These are phyloP conservation scores for Apiotrichum veenhuisii DNA, from an alignment of 1,284 basidiomycete species.

Conservation along the genomic window DNA sequence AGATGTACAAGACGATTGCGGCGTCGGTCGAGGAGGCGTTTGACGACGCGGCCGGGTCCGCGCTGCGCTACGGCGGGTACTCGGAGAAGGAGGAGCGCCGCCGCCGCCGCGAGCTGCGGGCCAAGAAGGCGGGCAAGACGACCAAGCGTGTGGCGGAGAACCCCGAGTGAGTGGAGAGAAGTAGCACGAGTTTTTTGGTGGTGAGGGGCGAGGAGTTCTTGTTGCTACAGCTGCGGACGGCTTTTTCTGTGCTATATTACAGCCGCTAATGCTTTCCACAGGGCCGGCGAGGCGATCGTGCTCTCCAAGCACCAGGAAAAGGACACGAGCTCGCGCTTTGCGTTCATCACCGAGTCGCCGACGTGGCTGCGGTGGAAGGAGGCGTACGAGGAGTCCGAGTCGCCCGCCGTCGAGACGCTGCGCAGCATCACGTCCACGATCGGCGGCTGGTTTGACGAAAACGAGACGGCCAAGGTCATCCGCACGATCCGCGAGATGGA, in stretches of 20 bases:
- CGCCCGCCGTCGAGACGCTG: slow-evolving; percentile 75
- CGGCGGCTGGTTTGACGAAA: slow-evolving; percentile 88
- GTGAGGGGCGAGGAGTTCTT: too few species aligned
- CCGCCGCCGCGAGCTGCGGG: slow-evolving; percentile 65
- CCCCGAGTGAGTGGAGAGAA: slow-evolving; percentile 62
- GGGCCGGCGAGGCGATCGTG: slow-evolving; percentile 78
- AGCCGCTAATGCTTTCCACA: slow-evolving; percentile 43
- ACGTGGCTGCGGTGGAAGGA: slow-evolving; percentile 57
- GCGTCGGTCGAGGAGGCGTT: slow-evolving; percentile 87
- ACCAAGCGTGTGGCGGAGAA: slow-evolving; percentile 61
- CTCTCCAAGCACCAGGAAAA: slow-evolving; percentile 57
- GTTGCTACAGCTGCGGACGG: neutral
- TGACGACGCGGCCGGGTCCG: slow-evolving; percentile 65
- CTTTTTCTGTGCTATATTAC: neutral
- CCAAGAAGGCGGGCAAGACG: slow-evolving; percentile 75
- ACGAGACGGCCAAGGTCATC: slow-evolving; percentile 91
- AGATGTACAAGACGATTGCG: slow-evolving; percentile 86
- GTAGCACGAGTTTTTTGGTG: neutral
- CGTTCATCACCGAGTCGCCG: slow-evolving; percentile 58
- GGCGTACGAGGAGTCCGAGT: slow-evolving; percentile 88
- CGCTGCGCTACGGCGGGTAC: slow-evolving; percentile 84
- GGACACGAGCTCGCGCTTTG: slow-evolving; percentile 52
- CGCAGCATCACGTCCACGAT: slow-evolving; percentile 81
- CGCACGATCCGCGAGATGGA: slow-evolving; percentile 82
- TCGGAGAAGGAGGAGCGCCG: slow-evolving; percentile 85